Evolutionary conservation across 2,329 filamentous ascomycete species (phyloP).

Genomic region (Botrytis fragariae): DNA sequence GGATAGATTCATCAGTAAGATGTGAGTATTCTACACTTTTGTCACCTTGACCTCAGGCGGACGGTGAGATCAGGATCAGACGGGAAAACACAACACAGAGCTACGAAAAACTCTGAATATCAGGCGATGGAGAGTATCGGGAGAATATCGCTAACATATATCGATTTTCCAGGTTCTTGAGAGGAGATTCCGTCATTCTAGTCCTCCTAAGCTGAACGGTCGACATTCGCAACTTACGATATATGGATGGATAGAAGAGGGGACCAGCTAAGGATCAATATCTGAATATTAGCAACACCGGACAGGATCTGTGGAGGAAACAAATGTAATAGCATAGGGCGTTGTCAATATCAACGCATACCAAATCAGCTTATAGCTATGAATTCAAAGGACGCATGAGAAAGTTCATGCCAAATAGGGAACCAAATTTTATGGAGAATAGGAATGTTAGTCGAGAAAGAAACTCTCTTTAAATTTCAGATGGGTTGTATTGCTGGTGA

Average conservation of each 20-base stretch:
- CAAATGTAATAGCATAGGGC: constrained; percentile 12
- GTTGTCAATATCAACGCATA: constrained; percentile 17
- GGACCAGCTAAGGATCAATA: neutral
- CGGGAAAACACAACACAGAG: neutral
- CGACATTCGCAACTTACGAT: constrained; percentile 10
- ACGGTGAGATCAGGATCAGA: neutral
- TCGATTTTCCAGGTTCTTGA: constrained; percentile 36
- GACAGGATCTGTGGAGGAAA: constrained; percentile 19
- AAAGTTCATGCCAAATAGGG: constrained; percentile 15
- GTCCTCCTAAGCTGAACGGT: constrained; percentile 39
- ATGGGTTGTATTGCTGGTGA: constrained; percentile 8
- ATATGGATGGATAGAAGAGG: constrained; percentile 10
- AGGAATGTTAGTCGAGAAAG: constrained; percentile 11
- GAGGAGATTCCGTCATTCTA: constrained; percentile 41
- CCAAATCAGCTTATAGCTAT: constrained; percentile 10
- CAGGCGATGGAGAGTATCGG: neutral
- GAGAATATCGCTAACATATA: neutral
- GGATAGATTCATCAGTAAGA: constrained; percentile 97
- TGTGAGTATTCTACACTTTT: constrained; percentile 54
- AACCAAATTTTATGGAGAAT: constrained; percentile 12
- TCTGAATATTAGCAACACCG: neutral
- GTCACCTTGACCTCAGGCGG: neutral
- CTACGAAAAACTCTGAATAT: neutral
- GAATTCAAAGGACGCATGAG: constrained; percentile 11
- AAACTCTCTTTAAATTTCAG: constrained; percentile 12